These are phyloP conservation scores for Apiotrichum montevideense DNA, from an alignment of 1,284 basidiomycete species.

Conservation along the genomic window DNA sequence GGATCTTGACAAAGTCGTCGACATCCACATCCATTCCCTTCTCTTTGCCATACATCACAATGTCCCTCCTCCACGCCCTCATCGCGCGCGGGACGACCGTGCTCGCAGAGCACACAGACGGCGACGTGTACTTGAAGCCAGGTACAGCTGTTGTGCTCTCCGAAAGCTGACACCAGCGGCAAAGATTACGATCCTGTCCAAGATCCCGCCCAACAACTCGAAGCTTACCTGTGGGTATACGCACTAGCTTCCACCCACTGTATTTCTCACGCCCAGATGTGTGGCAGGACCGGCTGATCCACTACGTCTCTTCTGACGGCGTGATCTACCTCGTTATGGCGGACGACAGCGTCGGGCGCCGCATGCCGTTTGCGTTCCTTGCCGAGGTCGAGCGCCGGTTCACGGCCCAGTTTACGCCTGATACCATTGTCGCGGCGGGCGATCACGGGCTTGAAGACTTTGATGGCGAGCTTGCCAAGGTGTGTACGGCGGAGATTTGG, in stretches of 20 bases:
- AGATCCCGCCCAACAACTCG: constrained; percentile 50
- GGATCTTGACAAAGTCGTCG: too few species aligned
- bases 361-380: constrained; percentile 92
- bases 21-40: too few species aligned
- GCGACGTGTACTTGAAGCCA: constrained; percentile 75
- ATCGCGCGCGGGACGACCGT: constrained; percentile 73
- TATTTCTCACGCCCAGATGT: constrained; percentile 52
- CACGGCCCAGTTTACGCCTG: constrained; percentile 49
- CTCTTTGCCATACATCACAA: constrained; percentile 7
- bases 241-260: background rate
- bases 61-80: constrained; percentile 68
- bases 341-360: constrained; percentile 78
- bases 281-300: constrained; percentile 93
- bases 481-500: constrained; percentile 41
- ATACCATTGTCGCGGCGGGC: constrained; percentile 47
- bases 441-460: constrained; percentile 49
- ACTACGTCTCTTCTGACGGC: constrained; percentile 84
- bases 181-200: constrained; percentile 83
- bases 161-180: constrained; percentile 51
- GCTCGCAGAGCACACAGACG: constrained; percentile 73
- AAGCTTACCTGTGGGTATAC: constrained; percentile 13
- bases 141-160: constrained; percentile 50
- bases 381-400: constrained; percentile 78
- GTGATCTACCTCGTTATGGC: constrained; percentile 89
- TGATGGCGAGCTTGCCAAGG: constrained; percentile 45